phyloP scores from a whole-genome alignment of 352 stramenopile species.

The Globisporangium lucens region DNA sequence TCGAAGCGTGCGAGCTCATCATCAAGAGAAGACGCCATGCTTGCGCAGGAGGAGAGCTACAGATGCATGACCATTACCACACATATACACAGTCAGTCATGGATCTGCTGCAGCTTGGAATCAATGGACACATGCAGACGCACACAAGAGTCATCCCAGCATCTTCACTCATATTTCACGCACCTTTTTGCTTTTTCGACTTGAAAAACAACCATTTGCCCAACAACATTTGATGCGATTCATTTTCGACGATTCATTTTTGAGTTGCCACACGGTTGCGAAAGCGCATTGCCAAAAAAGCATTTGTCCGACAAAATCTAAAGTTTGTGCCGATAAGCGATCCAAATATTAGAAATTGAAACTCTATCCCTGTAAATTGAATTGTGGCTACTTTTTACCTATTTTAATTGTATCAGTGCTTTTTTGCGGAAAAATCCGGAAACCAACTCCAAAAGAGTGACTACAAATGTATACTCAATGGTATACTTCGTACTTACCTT shows the following conservation, averaged over 20 bases:
- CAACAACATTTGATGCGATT: background rate
- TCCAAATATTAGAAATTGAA: too few relatives aligned
- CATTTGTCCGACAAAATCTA: too few relatives aligned
- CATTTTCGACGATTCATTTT: background rate
- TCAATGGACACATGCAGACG: background rate
- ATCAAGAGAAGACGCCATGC: conserved; percentile 35
- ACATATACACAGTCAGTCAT: background rate
- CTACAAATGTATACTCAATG: too few relatives aligned
- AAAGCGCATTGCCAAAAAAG: too few relatives aligned
- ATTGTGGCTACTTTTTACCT: too few relatives aligned
- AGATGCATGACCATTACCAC: background rate
- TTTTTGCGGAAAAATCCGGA: too few relatives aligned
- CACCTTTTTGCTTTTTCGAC: conserved; percentile 4
- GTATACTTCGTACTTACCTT: too few relatives aligned
- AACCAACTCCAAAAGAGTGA: too few relatives aligned
- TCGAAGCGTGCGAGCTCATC: conserved; percentile 84
- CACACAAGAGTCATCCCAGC: background rate
- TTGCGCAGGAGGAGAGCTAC: background rate
- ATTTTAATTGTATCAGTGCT: too few relatives aligned
- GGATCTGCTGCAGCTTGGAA: background rate
- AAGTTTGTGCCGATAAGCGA: too few relatives aligned
- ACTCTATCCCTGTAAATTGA: too few relatives aligned
- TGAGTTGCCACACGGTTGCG: too few relatives aligned
- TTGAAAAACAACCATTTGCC: background rate
- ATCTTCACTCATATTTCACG: background rate